Base-by-base conservation (phyloP, 352 stramenopile genomes). In the Pythium aristosporum region DNA sequence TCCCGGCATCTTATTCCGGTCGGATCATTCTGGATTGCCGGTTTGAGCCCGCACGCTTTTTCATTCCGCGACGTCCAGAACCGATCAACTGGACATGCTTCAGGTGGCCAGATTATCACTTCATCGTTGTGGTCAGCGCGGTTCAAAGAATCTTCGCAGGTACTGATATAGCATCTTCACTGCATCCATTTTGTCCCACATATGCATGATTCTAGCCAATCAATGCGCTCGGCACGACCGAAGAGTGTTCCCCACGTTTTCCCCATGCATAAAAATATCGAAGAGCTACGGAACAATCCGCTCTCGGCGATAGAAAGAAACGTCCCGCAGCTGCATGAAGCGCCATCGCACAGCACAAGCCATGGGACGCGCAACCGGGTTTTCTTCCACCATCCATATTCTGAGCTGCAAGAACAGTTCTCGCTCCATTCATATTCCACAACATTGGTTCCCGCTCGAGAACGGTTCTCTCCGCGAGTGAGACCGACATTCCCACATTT, bases 261-360 rank as follows among this genome's bases (percentile, higher is more conserved):
- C 55, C 15, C 3, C 25, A 41, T 42, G 42, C 55, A 62, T 62
- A 62, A 54, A 62, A 62, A 62, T 62, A 62, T 53, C 55, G 41
- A 43, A 62, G 8, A 21, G 43, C 44, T 23, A 7, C 21, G 43
- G 55, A 62, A 62, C 43, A 57, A 57, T 57, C 50, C 50, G n/a
- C 44, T 13, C 44, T 30, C 25, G 5, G 44, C 44, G 50, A 42
- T 30, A 32, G 55, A 62, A 62, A 51, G 55, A 62, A 62, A 42
- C 54, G 25, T 48, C 41, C 18, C 23, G 51, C 51, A 58, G 32
- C 51, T 58, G 34, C 30, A 46, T n/a, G 20, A 30, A 30, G 25
- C 25, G 25, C 25, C 25, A 30, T 30, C 25, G 3, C 51, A 30
- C 28, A 42, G 10, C 37, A 16, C 37, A 42, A 18, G 37, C 44